Conservation (phyloP, 148 eudicot genomes). For the Heliosperma pusillum region DNA sequence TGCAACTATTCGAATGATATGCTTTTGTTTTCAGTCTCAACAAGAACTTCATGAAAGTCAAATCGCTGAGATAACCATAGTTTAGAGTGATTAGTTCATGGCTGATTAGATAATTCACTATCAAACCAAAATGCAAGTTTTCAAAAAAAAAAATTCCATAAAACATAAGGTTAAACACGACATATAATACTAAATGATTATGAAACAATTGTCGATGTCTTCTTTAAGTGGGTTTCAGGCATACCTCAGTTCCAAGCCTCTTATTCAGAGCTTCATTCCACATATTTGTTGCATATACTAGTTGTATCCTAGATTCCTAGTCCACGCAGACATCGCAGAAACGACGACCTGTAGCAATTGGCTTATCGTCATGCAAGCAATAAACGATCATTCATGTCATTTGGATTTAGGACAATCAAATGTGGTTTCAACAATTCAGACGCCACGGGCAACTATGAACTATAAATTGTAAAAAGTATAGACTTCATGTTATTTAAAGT, state of each 20-base stretch:
- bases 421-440: not conserved
- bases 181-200: too few species aligned
- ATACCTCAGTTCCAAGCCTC: constrained; percentile 96
- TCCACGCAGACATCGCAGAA: constrained; percentile 99
- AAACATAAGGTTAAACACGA: too few species aligned
- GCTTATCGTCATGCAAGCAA: not conserved
- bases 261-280: constrained; percentile 98
- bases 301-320: constrained; percentile 63
- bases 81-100: not conserved
- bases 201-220: too few species aligned
- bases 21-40: constrained; percentile 75
- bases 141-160: not conserved
- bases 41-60: constrained; percentile 69
- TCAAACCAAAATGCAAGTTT: not conserved
- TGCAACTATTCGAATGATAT: constrained; percentile 78
- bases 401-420: not conserved
- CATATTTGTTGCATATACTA: constrained; percentile 98
- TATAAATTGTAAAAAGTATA: not conserved
- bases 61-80: constrained; percentile 44
- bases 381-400: not conserved
- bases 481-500: not conserved
- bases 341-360: constrained; percentile 54
- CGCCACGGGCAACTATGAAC: not conserved
- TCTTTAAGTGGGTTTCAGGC: not conserved
- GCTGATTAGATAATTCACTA: not conserved